Conservation (phyloP, 257 asterid species). For the Forsythia suspensa region DNA sequence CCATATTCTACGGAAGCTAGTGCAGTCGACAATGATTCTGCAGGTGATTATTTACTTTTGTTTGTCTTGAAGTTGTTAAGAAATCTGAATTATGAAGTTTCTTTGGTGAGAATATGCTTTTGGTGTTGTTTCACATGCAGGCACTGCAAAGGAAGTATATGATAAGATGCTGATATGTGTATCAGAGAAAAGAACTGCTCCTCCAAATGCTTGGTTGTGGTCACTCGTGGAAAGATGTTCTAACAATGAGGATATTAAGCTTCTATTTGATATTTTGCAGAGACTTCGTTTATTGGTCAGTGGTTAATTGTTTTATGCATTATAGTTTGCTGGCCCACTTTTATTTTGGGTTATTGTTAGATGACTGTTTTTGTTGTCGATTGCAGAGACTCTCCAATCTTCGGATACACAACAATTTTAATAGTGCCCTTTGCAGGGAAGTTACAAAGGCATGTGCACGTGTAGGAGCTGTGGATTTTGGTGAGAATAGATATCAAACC, state of each 20-base stretch:
- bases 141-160: constrained; percentile 61
- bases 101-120: constrained; percentile 6
- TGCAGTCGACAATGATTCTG: constrained; percentile 35
- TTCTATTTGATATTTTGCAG: constrained; percentile 64
- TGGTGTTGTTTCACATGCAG: constrained; percentile 48
- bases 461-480: constrained; percentile 73
- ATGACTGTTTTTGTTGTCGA: constrained; percentile 16
- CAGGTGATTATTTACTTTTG: constrained; percentile 41
- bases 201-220: constrained; percentile 91
- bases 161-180: constrained; percentile 65
- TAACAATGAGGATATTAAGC: constrained; percentile 63
- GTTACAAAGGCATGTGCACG: constrained; percentile 87
- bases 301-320: constrained; percentile 24
- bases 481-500: constrained; percentile 38
- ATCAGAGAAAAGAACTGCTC: constrained; percentile 65
- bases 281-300: constrained; percentile 79
- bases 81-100: background rate
- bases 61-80: constrained; percentile 4
- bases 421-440: constrained; percentile 82
- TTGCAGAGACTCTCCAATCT: constrained; percentile 91
- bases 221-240: constrained; percentile 68
- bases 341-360: background rate
- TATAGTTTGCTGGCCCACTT: background rate
- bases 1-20: constrained; percentile 48
- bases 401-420: constrained; percentile 69